phyloP scores from a whole-genome alignment of 1,284 basidiomycete genomes.

The Testicularia cyperi region DNA sequence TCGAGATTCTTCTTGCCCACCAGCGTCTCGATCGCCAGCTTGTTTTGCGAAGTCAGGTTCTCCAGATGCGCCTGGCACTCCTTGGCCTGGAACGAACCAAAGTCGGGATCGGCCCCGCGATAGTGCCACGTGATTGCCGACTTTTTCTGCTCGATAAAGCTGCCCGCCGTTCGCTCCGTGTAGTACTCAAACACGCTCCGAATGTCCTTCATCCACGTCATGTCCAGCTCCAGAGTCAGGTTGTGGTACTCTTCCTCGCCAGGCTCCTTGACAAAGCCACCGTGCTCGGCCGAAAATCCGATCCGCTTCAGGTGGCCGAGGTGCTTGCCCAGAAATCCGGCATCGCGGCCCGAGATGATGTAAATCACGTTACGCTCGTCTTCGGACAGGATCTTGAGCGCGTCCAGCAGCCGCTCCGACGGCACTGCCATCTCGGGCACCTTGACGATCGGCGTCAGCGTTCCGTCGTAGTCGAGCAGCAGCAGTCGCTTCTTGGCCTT shows the following conservation, averaged over 20 bases:
- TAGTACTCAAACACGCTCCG: slow-evolving; percentile 94
- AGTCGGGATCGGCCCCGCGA: slow-evolving; percentile 87
- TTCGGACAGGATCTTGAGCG: slow-evolving; percentile 71
- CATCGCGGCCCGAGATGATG: slow-evolving; percentile 96
- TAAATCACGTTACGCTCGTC: slow-evolving; percentile 90
- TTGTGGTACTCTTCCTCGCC: slow-evolving; percentile 75
- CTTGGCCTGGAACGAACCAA: slow-evolving; percentile 69
- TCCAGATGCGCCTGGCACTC: slow-evolving; percentile 95
- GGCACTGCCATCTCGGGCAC: slow-evolving; percentile 85
- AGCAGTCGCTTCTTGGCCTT: slow-evolving; percentile 79
- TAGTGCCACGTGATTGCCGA: slow-evolving; percentile 98
- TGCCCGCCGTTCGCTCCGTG: slow-evolving; percentile 90
- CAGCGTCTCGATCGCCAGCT: slow-evolving; percentile 60
- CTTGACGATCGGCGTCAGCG: slow-evolving; percentile 94
- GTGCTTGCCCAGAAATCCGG: slow-evolving; percentile 85
- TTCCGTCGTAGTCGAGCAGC: slow-evolving; percentile 97
- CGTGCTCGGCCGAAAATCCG: slow-evolving; percentile 95
- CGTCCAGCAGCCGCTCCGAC: slow-evolving; percentile 72
- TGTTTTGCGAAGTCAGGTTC: slow-evolving; percentile 66
- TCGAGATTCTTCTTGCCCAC: slow-evolving; percentile 96
- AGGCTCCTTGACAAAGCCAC: slow-evolving; percentile 82
- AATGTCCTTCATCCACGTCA: slow-evolving; percentile 97
- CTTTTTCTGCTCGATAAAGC: slow-evolving; percentile 94
- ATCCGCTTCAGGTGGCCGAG: slow-evolving; percentile 80
- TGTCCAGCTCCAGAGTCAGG: slow-evolving; percentile 86